These are phyloP conservation scores for Lactifluus rugatus DNA, from an alignment of 768 basidiomycete genomes.

Conservation along the genomic window DNA sequence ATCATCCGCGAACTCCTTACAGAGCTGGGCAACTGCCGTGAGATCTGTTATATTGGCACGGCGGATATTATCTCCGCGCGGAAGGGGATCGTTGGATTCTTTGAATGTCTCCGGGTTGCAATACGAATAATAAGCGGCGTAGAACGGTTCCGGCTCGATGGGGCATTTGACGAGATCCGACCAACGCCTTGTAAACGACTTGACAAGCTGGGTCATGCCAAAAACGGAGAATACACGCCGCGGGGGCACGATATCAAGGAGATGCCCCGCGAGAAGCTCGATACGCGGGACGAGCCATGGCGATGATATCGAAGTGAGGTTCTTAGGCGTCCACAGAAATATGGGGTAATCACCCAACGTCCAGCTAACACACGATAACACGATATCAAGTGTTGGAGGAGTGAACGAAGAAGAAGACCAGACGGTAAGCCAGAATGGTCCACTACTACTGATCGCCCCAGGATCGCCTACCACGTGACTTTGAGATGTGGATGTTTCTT, in stretches of 20 bases:
- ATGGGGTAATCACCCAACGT: slow-evolving; percentile 40
- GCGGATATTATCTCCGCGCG: slow-evolving; percentile 31
- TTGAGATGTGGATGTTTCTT: slow-evolving; percentile 21
- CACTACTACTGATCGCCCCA: slow-evolving; percentile 1
- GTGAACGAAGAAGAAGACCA: slow-evolving; percentile 31
- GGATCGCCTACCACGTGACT: slow-evolving; percentile 12
- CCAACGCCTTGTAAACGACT: slow-evolving; percentile 38
- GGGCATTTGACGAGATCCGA: slow-evolving; percentile 31
- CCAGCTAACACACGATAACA: slow-evolving; percentile 39
- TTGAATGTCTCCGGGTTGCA: slow-evolving; percentile 34
- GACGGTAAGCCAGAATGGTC: slow-evolving; percentile 41
- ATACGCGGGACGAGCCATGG: slow-evolving; percentile 31
- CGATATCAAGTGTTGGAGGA: slow-evolving; percentile 31
- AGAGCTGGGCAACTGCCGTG: slow-evolving; percentile 33
- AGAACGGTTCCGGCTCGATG: slow-evolving; percentile 37
- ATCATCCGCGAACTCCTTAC: slow-evolving; percentile 43
- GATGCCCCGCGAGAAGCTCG: slow-evolving; percentile 29
- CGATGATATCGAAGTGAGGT: slow-evolving; percentile 22
- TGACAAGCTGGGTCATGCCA: slow-evolving; percentile 34
- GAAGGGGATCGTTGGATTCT: slow-evolving; percentile 22
- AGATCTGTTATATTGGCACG: slow-evolving; percentile 33
- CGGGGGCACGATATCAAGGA: slow-evolving; percentile 30
- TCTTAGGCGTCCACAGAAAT: slow-evolving; percentile 39
- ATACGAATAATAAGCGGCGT: slow-evolving; percentile 38
- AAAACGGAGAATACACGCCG: slow-evolving; percentile 46